A percentile compares a stretch with the other conserved stretches of the same genome.
These are phyloP conservation scores for Turritis glabra DNA, from an alignment of 345 rosid species.

Conservation along the genomic window DNA sequence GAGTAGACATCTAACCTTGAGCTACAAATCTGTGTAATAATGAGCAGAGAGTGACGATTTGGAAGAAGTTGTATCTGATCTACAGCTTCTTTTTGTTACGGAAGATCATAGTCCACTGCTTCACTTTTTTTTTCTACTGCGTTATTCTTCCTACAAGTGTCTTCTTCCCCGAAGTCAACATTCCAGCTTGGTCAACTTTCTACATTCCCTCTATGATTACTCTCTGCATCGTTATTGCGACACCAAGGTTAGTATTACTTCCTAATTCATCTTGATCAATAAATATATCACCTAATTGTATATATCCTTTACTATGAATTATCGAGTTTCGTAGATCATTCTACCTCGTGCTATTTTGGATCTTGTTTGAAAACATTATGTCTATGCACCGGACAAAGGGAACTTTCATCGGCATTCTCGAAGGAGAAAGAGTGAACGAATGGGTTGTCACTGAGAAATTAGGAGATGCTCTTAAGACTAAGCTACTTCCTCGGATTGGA, in stretches of 20 bases:
- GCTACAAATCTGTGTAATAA: neutral
- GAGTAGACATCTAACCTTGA: constrained; percentile 4
- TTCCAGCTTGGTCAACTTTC: constrained; percentile 38
- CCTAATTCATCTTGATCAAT: neutral
- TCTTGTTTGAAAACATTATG: constrained; percentile 58
- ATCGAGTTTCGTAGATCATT: constrained; percentile 43
- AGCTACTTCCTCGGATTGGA: constrained; percentile 40
- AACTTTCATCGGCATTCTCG: constrained; percentile 65
- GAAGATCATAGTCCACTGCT: constrained; percentile 37
- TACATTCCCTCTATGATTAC: constrained; percentile 36
- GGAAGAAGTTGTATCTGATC: constrained; percentile 36
- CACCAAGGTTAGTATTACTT: constrained; percentile 28
- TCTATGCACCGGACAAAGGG: constrained; percentile 58
- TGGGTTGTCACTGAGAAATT: constrained; percentile 91
- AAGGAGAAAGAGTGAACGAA: constrained; percentile 80
- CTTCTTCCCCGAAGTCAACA: constrained; percentile 34
- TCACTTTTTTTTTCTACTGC: constrained; percentile 39
- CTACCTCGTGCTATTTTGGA: constrained; percentile 52
- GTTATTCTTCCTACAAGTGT: constrained; percentile 36
- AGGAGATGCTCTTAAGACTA: constrained; percentile 65
- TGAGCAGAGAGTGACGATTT: constrained; percentile 33
- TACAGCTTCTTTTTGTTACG: constrained; percentile 39
- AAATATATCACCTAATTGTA: neutral
- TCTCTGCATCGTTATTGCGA: constrained; percentile 21
- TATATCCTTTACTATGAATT: neutral